These are phyloP conservation scores for Laetiporus sulphureus DNA, from an alignment of 1,284 basidiomycete genomes.

Conservation along the genomic window DNA sequence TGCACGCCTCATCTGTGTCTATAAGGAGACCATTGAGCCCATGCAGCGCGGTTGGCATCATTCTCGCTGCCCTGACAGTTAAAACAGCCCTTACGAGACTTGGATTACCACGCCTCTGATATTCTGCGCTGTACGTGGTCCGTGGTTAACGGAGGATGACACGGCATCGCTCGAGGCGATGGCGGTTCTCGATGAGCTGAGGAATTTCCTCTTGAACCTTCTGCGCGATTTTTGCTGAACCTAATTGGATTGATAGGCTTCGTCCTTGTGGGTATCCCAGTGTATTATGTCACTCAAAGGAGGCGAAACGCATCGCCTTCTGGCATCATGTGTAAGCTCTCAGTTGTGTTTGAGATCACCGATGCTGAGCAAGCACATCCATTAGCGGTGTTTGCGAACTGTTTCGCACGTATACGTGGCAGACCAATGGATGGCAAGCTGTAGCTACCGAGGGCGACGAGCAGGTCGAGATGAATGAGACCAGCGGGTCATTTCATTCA, in stretches of 20 bases:
- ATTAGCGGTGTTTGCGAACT: slow-evolving; percentile 37
- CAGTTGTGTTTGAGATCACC: too few relatives aligned
- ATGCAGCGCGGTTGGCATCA: background rate
- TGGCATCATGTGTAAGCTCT: slow-evolving; percentile 43
- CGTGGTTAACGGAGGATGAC: background rate
- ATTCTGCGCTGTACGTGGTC: slow-evolving; percentile 74
- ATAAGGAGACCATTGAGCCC: slow-evolving; percentile 78
- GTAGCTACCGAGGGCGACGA: slow-evolving; percentile 70
- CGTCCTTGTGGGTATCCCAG: slow-evolving; percentile 70
- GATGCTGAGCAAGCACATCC: background rate
- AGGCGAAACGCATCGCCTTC: slow-evolving; percentile 37
- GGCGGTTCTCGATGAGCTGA: slow-evolving; percentile 70
- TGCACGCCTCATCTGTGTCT: slow-evolving; percentile 81
- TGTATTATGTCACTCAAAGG: slow-evolving; percentile 76
- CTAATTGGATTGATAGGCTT: slow-evolving; percentile 44
- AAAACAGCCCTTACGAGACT: slow-evolving; percentile 78
- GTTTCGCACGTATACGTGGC: slow-evolving; percentile 41
- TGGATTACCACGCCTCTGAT: slow-evolving; percentile 88
- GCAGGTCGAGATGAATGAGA: slow-evolving; percentile 53
- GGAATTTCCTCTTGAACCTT: background rate
- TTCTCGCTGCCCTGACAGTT: slow-evolving; percentile 1
- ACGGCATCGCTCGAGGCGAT: slow-evolving; percentile 84
- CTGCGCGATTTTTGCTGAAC: background rate
- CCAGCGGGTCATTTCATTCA: slow-evolving; percentile 16
- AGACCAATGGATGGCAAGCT: slow-evolving; percentile 63